These are phyloP conservation scores for Blastobotrys apis DNA, from an alignment of 1,139 yeast genomes.

Conservation along the genomic window DNA sequence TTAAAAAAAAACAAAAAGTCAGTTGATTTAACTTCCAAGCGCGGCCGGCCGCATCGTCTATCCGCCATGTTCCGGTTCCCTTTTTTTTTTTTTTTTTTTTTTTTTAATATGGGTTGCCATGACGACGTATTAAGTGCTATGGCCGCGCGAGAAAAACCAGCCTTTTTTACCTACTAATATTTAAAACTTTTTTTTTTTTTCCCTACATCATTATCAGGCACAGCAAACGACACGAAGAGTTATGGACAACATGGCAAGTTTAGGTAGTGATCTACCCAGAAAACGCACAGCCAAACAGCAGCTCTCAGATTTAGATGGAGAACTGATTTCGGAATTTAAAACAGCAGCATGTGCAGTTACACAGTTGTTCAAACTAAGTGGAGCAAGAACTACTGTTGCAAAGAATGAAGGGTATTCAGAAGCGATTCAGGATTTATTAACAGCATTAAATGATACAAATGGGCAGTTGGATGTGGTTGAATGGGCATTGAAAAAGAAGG, in stretches of 20 bases:
- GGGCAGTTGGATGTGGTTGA: constrained; percentile 22
- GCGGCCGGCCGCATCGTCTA: not conserved
- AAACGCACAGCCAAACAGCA: constrained; percentile 4
- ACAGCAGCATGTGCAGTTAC: constrained; percentile 32
- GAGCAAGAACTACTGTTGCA: constrained; percentile 25
- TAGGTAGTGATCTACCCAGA: constrained; percentile 7
- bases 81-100: no score
- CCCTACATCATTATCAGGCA: not conserved
- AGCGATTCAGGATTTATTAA: constrained; percentile 26
- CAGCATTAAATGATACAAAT: constrained; percentile 21
- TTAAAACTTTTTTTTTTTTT: no score
- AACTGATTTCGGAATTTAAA: constrained; percentile 25
- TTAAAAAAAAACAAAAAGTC: not conserved
- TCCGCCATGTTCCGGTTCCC: no score
- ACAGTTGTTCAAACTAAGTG: constrained; percentile 30
- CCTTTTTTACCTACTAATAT: no score
- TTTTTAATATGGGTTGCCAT: no score
- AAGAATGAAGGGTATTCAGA: constrained; percentile 30
- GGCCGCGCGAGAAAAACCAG: no score
- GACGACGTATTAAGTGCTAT: no score
- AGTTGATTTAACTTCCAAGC: not conserved
- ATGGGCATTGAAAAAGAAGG: constrained; percentile 24
- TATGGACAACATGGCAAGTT: constrained; percentile 8
- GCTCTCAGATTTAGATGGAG: constrained; percentile 9
- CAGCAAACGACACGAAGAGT: not conserved